A percentile compares a stretch with the other conserved stretches of the same genome.
Conservation (phyloP, 768 basidiomycete species). For the Cystobasidium tubakii region DNA sequence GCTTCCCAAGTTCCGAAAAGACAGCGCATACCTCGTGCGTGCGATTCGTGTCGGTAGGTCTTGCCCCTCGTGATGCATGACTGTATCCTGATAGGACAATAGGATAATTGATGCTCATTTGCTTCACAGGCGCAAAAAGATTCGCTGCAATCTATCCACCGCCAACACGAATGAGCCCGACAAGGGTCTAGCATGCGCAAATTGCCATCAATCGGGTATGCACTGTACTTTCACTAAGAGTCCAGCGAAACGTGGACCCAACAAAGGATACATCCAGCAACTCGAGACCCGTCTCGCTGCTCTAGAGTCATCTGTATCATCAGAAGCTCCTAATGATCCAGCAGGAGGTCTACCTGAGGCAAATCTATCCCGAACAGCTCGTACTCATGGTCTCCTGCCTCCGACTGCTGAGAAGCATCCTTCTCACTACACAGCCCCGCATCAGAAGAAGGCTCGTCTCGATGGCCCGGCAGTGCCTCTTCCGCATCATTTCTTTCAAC, state of each 20-base stretch:
- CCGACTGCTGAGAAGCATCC: neutral
- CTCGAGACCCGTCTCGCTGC: conserved; percentile 22
- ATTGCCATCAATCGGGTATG: conserved; percentile 14
- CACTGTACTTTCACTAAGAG: conserved; percentile 26
- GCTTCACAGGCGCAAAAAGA: conserved; percentile 32
- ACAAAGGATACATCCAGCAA: conserved; percentile 36
- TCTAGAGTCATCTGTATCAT: conserved; percentile 5
- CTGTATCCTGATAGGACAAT: too few species aligned
- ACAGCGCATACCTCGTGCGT: conserved; percentile 32
- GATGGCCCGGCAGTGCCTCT: neutral
- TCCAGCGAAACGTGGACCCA: conserved; percentile 31
- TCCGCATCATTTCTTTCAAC: neutral
- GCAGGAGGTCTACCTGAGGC: neutral
- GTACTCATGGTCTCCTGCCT: neutral
- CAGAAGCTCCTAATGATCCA: neutral
- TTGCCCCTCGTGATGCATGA: neutral
- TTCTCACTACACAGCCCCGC: neutral
- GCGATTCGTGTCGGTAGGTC: conserved; percentile 32
- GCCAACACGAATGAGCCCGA: neutral
- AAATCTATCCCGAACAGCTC: neutral
- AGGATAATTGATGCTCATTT: too few species aligned
- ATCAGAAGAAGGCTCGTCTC: neutral
- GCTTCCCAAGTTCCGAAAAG: conserved; percentile 10
- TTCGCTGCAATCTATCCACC: conserved; percentile 19
- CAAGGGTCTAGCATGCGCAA: conserved; percentile 3